Evolutionary conservation across 352 stramenopile species (phyloP).

Genomic region (Phytophthora pisi): DNA sequence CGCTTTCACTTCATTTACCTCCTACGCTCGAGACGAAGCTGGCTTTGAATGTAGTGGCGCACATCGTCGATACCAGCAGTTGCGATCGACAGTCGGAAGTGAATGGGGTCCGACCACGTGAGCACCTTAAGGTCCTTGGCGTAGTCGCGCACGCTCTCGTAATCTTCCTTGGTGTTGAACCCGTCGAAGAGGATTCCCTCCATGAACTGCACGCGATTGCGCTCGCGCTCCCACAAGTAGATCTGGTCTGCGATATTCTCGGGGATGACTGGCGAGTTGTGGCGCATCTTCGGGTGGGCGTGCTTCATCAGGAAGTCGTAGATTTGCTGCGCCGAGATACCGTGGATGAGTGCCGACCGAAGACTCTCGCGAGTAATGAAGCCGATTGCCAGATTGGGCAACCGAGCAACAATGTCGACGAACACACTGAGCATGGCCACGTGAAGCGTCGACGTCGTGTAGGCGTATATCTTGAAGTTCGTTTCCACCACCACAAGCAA

Average conservation of each 20-base stretch:
- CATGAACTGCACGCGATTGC: slow-evolving; percentile 87
- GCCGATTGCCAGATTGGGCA: slow-evolving; percentile 91
- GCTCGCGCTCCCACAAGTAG: slow-evolving; percentile 92
- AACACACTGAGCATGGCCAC: slow-evolving; percentile 94
- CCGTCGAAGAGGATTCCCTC: slow-evolving; percentile 88
- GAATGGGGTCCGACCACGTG: slow-evolving; percentile 82
- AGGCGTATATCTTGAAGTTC: slow-evolving; percentile 94
- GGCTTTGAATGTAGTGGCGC: slow-evolving; percentile 74
- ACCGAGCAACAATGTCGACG: slow-evolving; percentile 87
- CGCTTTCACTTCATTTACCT: slow-evolving; percentile 7
- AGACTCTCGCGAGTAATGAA: slow-evolving; percentile 92
- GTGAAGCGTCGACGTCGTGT: slow-evolving; percentile 90
- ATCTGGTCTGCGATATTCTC: slow-evolving; percentile 93
- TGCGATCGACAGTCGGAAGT: slow-evolving; percentile 80
- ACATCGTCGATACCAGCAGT: slow-evolving; percentile 68
- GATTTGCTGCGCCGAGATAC: slow-evolving; percentile 92
- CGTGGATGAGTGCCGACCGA: slow-evolving; percentile 86
- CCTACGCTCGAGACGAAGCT: slow-evolving; percentile 41
- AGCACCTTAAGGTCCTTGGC: slow-evolving; percentile 73
- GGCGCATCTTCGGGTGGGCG: slow-evolving; percentile 82
- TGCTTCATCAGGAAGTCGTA: slow-evolving; percentile 93
- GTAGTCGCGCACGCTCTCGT: slow-evolving; percentile 77
- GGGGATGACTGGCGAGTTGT: slow-evolving; percentile 77
- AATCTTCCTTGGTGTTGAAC: slow-evolving; percentile 86
- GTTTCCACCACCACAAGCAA: slow-evolving; percentile 31